Evolutionary conservation across 2,329 filamentous ascomycete species (phyloP).

Genomic region (Xylariales sp.): DNA sequence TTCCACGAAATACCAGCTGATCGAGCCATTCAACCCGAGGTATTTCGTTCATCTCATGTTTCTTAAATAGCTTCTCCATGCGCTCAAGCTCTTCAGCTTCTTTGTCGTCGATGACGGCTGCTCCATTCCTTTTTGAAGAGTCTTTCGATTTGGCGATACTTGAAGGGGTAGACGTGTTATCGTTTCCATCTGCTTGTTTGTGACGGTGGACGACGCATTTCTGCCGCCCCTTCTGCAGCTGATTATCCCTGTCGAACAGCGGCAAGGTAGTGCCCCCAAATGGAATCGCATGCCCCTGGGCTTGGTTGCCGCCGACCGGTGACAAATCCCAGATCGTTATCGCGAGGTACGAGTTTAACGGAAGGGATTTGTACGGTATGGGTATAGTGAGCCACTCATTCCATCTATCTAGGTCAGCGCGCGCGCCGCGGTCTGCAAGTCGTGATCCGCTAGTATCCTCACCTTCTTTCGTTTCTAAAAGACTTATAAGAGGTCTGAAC

Average conservation of each 20-base stretch:
- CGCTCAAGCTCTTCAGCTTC: slow-evolving; percentile 88
- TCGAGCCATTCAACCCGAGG: slow-evolving; percentile 95
- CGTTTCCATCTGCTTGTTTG: slow-evolving; percentile 85
- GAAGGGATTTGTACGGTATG: slow-evolving; percentile 83
- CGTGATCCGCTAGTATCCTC: slow-evolving; percentile 31
- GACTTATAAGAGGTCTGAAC: slow-evolving; percentile 93
- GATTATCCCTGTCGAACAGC: slow-evolving; percentile 93
- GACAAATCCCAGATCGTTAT: slow-evolving; percentile 97
- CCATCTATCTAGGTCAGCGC: slow-evolving; percentile 68
- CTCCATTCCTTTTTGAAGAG: slow-evolving; percentile 61
- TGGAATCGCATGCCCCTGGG: slow-evolving; percentile 82
- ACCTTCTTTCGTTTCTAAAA: slow-evolving; percentile 79
- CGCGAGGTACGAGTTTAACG: slow-evolving; percentile 83
- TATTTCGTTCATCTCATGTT: slow-evolving; percentile 98
- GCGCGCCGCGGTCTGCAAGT: not conserved
- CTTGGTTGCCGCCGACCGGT: slow-evolving; percentile 76
- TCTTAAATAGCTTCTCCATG: slow-evolving; percentile 91
- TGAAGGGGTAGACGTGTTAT: slow-evolving; percentile 82
- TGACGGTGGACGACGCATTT: slow-evolving; percentile 89
- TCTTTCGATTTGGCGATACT: slow-evolving; percentile 67
- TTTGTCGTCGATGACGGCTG: slow-evolving; percentile 67
- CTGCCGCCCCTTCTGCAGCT: slow-evolving; percentile 89
- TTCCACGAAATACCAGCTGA: slow-evolving; percentile 88
- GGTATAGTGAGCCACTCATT: slow-evolving; percentile 96
- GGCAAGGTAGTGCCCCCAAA: slow-evolving; percentile 94